These are phyloP conservation scores for Amanita thiersii DNA, from an alignment of 768 basidiomycete species.

Conservation along the genomic window DNA sequence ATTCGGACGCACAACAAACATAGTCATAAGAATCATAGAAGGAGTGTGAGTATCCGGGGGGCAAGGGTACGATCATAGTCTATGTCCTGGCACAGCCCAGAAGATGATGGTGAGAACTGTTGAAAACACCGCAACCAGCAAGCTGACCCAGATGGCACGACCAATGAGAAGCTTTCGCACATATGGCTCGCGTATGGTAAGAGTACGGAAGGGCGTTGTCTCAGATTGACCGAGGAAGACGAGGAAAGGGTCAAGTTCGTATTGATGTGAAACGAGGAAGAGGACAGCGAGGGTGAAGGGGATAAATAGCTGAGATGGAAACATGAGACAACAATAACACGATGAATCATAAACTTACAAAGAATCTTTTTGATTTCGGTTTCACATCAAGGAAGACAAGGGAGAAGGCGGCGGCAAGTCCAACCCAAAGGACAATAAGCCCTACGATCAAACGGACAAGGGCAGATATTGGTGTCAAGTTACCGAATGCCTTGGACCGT, in stretches of 20 bases:
- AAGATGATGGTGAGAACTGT: constrained; percentile 85
- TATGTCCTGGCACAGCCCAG: constrained; percentile 93
- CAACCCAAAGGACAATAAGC: constrained; percentile 88
- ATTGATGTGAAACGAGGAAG: constrained; percentile 91
- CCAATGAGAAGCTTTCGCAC: constrained; percentile 86
- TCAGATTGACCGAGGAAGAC: constrained; percentile 92
- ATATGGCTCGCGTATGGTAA: constrained; percentile 88
- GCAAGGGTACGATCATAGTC: constrained; percentile 42
- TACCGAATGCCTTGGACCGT: constrained; percentile 95
- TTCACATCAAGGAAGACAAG: constrained; percentile 90
- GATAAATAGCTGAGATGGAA: constrained; percentile 68
- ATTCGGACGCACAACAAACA: too few relatives aligned
- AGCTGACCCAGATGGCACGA: constrained; percentile 85
- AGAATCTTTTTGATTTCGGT: constrained; percentile 88
- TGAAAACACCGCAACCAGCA: constrained; percentile 70
- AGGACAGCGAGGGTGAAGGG: constrained; percentile 87
- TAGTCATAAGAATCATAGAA: too few relatives aligned
- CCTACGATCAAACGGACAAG: constrained; percentile 82
- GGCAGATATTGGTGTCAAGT: constrained; percentile 86
- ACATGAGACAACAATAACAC: constrained; percentile 2
- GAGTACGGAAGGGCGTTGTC: constrained; percentile 93
- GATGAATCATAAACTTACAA: constrained; percentile 54
- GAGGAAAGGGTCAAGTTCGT: constrained; percentile 93
- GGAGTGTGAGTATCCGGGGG: constrained; percentile 3
- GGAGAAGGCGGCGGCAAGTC: constrained; percentile 82